Conservation (phyloP, 495 filamentous ascomycete genomes). For the Tuber borchii region DNA sequence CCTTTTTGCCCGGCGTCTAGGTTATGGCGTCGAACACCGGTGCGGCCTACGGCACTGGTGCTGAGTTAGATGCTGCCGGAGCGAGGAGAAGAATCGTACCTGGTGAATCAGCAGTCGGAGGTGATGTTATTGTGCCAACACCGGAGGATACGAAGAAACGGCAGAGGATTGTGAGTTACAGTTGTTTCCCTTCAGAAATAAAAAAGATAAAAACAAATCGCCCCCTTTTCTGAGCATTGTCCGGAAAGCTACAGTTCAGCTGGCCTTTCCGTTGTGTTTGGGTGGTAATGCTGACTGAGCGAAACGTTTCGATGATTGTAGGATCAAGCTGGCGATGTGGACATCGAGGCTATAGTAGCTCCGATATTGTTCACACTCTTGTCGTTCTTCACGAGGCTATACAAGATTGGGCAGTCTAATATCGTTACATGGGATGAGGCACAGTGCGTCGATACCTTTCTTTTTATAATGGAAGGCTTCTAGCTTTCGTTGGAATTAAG, state of each 20-base stretch:
- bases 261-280: not conserved
- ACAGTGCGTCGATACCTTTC: slow-evolving; percentile 58
- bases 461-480: slow-evolving; percentile 5
- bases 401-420: slow-evolving; percentile 86
- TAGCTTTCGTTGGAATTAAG: not conserved
- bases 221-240: slow-evolving; percentile 17
- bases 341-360: slow-evolving; percentile 69
- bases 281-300: not conserved
- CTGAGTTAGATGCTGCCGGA: slow-evolving; percentile 24
- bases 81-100: slow-evolving; percentile 31
- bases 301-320: slow-evolving; percentile 13
- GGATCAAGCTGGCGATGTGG: slow-evolving; percentile 30
- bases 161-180: slow-evolving; percentile 21
- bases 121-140: slow-evolving; percentile 17
- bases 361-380: slow-evolving; percentile 81
- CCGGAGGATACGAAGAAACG: slow-evolving; percentile 37
- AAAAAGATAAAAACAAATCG: not conserved
- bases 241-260: not conserved
- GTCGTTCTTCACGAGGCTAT: slow-evolving; percentile 89
- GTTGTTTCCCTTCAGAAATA: not conserved
- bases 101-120: slow-evolving; percentile 17
- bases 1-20: slow-evolving; percentile 7
- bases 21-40: slow-evolving; percentile 25
- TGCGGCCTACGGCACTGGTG: slow-evolving; percentile 26
- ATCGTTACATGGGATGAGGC: slow-evolving; percentile 99